phyloP scores from a whole-genome alignment of 1,139 yeast genomes.

The Meyerozyma smithsonii region DNA sequence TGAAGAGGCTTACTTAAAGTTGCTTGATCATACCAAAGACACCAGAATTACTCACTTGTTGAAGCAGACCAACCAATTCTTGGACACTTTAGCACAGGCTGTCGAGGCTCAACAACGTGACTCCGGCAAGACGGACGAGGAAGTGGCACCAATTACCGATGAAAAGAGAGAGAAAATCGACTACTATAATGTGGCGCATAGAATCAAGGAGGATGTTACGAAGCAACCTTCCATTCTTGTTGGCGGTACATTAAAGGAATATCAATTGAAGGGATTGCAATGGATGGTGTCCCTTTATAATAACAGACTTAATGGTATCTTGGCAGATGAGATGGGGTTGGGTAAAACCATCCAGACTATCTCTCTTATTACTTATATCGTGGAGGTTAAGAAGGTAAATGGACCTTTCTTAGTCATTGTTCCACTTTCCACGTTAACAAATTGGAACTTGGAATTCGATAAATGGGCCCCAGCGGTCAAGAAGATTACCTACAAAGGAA shows the following conservation, averaged over 20 bases:
- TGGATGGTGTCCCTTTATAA: constrained; percentile 97
- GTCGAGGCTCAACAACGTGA: constrained; percentile 71
- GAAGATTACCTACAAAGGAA: constrained; percentile 70
- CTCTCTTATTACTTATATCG: constrained; percentile 67
- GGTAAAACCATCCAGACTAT: constrained; percentile 88
- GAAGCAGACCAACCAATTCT: constrained; percentile 71
- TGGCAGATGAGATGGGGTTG: constrained; percentile 93
- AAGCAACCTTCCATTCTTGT: constrained; percentile 62
- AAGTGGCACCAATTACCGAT: constrained; percentile 24
- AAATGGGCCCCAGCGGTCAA: constrained; percentile 80
- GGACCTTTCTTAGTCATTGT: constrained; percentile 80
- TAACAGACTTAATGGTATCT: constrained; percentile 88
- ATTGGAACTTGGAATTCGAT: constrained; percentile 81
- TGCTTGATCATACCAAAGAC: constrained; percentile 78
- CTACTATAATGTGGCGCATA: constrained; percentile 77
- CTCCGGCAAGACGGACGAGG: constrained; percentile 29
- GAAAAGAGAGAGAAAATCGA: constrained; percentile 61
- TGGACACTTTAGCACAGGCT: constrained; percentile 72
- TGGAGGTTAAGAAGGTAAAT: constrained; percentile 59
- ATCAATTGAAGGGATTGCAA: constrained; percentile 88
- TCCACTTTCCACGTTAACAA: constrained; percentile 77
- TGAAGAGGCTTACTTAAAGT: constrained; percentile 78
- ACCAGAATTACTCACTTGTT: constrained; percentile 77
- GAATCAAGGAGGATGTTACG: constrained; percentile 60
- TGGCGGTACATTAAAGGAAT: constrained; percentile 91